Evolutionary conservation across 2,329 filamentous ascomycete species (phyloP).

Genomic region (Botrytis fragariae): DNA sequence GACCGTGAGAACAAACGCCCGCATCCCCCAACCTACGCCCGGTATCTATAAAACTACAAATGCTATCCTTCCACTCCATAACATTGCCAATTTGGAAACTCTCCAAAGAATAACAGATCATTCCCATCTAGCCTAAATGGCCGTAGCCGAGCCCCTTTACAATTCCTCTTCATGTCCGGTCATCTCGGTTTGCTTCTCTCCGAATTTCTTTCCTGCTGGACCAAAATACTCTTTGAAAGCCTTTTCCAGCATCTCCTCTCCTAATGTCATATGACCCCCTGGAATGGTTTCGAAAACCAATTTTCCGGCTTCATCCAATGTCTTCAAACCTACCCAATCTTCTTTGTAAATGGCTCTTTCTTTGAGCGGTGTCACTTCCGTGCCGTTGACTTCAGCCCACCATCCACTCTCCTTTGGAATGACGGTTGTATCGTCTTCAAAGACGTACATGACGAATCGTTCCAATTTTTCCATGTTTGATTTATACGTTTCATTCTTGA

Average conservation of each 20-base stretch:
- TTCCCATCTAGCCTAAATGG: neutral
- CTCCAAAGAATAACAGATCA: neutral
- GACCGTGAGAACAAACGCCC: neutral
- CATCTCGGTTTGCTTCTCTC: neutral
- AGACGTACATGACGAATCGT: conserved; percentile 86
- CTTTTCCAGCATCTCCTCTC: conserved; percentile 58
- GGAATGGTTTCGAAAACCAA: conserved; percentile 70
- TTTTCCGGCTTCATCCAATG: conserved; percentile 74
- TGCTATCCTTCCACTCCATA: neutral
- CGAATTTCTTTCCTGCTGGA: conserved; percentile 33
- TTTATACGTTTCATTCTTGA: conserved; percentile 74
- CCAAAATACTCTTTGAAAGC: conserved; percentile 46
- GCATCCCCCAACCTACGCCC: neutral
- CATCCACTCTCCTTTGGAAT: conserved; percentile 88
- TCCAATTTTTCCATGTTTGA: conserved; percentile 66
- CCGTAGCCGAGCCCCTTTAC: neutral
- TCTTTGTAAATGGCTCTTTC: conserved; percentile 75
- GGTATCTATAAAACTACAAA: conserved; percentile 15
- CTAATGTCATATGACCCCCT: conserved; percentile 82
- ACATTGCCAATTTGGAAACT: neutral
- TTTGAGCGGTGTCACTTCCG: conserved; percentile 63
- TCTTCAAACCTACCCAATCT: conserved; percentile 87
- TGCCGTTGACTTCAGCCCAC: conserved; percentile 83
- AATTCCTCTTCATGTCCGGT: conserved; percentile 18
- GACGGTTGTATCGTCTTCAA: conserved; percentile 80